Base-by-base conservation (phyloP, 139 green algal species). In the Volvox reticuliferus region DNA sequence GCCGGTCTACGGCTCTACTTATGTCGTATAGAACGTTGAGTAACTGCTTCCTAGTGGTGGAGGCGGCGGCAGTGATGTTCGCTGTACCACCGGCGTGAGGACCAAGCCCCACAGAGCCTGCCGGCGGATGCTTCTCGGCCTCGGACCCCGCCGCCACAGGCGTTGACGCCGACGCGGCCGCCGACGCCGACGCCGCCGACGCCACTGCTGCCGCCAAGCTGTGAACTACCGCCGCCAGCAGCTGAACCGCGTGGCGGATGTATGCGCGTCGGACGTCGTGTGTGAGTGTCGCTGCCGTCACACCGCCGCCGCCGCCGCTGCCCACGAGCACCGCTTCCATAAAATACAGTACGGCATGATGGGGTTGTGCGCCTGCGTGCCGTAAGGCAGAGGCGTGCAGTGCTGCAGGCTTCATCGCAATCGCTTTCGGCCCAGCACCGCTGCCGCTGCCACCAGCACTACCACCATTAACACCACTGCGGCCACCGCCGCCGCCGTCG, bases 211-310 rank as follows among this genome's bases (percentile, higher is more conserved):
- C 33, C 36, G 67, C 67, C 67, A 80, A n/a, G 36, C 83, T 81
- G 67, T 69, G 63, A 28, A 89, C 26, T 5, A 89, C 36, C 35
- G 83, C 83, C 67, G 83, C 67, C 65, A 89, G 36, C 36, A 89
- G 67, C 83, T 80, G 67, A 36, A 89, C 83, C n/a, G 63, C 68
- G 13, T 71, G 67, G 21, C 83, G 67, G 12, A 89, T 9, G 26
- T 89, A 37, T 35, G 83, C 35, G 14, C 26, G 36, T 2, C 67
- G 83, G 1, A 89, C 83, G 36, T 89, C 83, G 13, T 36, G 67
- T 18, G 83, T 67, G 6, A 55, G 28, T 50, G 35, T 35, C 1
- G 82, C 82, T 36, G 82, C 32, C 32, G 65, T 30, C n/a, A 14
- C 61, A 19, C 80, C 61, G 26, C n/a, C 28, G 17, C 65, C 82